Evolutionary conservation across 2,329 filamentous ascomycete species (phyloP).

Genomic region (Plectosphaerella cucumerina): DNA sequence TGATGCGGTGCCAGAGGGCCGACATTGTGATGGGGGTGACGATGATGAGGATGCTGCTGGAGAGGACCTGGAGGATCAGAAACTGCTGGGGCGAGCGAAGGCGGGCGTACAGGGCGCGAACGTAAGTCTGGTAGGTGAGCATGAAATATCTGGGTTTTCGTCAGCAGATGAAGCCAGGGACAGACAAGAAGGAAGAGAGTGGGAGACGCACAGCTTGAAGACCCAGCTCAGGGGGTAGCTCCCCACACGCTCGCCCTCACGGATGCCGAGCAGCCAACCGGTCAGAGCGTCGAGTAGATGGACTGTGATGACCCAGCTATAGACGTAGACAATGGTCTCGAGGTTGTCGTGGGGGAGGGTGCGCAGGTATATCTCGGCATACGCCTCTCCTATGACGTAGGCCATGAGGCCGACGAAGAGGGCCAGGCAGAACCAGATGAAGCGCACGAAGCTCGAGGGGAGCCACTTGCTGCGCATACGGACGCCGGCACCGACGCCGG

Average conservation of each 20-base stretch:
- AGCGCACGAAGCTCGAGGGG: constrained; percentile 63
- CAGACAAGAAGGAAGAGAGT: background rate
- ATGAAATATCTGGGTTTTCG: constrained; percentile 52
- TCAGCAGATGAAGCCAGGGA: no score
- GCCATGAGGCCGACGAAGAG: constrained; percentile 59
- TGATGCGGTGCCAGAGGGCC: constrained; percentile 48
- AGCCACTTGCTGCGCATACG: constrained; percentile 51
- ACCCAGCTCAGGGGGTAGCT: constrained; percentile 69
- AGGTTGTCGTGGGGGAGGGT: constrained; percentile 63
- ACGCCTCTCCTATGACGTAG: constrained; percentile 65
- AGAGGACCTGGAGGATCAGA: constrained; percentile 60
- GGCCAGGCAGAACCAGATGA: constrained; percentile 65
- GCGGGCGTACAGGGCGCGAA: constrained; percentile 64
- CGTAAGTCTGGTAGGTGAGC: constrained; percentile 68
- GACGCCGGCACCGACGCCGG: constrained; percentile 18
- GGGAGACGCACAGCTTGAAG: constrained; percentile 57
- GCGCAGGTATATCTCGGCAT: constrained; percentile 64
- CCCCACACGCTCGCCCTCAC: constrained; percentile 62
- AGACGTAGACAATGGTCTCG: constrained; percentile 66
- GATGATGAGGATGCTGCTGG: constrained; percentile 58
- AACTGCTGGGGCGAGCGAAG: constrained; percentile 63
- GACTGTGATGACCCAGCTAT: constrained; percentile 65
- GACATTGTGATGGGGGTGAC: constrained; percentile 63
- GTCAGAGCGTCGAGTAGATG: constrained; percentile 61
- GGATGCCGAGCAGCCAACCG: constrained; percentile 63